Conservation (phyloP, 352 stramenopile genomes). For the Peronospora tabacina region DNA sequence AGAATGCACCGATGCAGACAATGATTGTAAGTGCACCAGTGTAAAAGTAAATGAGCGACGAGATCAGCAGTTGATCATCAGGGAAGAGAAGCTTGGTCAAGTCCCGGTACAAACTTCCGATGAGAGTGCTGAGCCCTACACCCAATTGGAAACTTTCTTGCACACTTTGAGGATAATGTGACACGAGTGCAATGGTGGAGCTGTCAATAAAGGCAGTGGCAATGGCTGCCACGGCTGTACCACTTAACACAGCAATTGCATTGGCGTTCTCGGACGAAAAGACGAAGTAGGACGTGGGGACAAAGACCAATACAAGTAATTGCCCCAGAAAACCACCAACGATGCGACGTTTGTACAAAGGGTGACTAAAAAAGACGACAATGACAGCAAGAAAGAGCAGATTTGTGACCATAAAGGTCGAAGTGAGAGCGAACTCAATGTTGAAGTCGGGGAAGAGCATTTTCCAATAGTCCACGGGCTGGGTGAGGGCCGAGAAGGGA, state of each 20-base stretch:
- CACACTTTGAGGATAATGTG: slow-evolving; percentile 66
- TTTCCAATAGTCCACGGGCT: slow-evolving; percentile 86
- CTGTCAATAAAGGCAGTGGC: slow-evolving; percentile 80
- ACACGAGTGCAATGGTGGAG: slow-evolving; percentile 72
- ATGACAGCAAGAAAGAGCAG: slow-evolving; percentile 54
- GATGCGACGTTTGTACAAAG: slow-evolving; percentile 65
- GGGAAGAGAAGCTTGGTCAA: slow-evolving; percentile 79
- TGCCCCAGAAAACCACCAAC: slow-evolving; percentile 75
- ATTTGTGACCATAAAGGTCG: slow-evolving; percentile 82
- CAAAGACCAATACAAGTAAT: slow-evolving; percentile 58
- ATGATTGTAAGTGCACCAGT: slow-evolving; percentile 68
- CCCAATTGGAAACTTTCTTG: slow-evolving; percentile 81
- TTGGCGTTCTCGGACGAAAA: slow-evolving; percentile 59
- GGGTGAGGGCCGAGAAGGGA: slow-evolving; percentile 81
- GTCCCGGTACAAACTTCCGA: slow-evolving; percentile 75
- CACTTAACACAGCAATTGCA: slow-evolving; percentile 50
- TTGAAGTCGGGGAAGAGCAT: slow-evolving; percentile 82
- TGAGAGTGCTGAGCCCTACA: slow-evolving; percentile 72
- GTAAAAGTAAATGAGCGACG: slow-evolving; percentile 82
- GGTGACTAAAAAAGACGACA: slow-evolving; percentile 50
- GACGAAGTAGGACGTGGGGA: slow-evolving; percentile 75
- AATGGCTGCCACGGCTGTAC: slow-evolving; percentile 57
- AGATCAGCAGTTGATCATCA: slow-evolving; percentile 43
- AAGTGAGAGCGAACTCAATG: slow-evolving; percentile 82
- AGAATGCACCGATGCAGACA: slow-evolving; percentile 72